Percentiles rank a stretch among this genome's conserved stretches.
These are phyloP conservation scores for Aspergillus fischeri DNA, from an alignment of 2,329 filamentous ascomycete genomes.

Conservation along the genomic window DNA sequence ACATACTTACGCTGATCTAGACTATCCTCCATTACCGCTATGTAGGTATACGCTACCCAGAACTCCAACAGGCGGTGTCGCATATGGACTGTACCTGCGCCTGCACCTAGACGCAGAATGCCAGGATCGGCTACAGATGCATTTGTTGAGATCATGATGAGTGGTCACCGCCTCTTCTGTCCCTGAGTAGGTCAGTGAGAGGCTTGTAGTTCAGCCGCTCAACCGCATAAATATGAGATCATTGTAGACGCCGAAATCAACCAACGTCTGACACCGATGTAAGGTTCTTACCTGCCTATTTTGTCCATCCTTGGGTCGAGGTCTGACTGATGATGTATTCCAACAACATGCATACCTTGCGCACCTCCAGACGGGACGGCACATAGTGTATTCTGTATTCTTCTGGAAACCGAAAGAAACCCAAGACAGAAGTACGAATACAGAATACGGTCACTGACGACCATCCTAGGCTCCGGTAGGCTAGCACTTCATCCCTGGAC, in stretches of 20 bases:
- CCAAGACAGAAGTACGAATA: neutral
- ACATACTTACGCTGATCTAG: neutral
- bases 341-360: neutral
- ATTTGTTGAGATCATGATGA: neutral
- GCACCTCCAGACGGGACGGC: neutral
- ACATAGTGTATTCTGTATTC: neutral
- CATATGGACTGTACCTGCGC: neutral
- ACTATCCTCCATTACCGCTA: too few species aligned
- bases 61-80: neutral
- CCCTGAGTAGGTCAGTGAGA: neutral
- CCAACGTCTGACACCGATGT: neutral
- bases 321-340: neutral
- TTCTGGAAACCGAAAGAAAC: neutral
- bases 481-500: neutral
- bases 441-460: neutral
- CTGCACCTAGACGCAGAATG: neutral
- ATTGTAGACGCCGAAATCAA: neutral
- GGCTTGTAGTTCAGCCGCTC: neutral
- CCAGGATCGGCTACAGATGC: neutral
- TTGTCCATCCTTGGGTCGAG: neutral
- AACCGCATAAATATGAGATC: neutral
- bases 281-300: neutral
- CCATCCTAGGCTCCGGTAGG: neutral
- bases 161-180: neutral
- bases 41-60: neutral